Percentiles rank a stretch among this genome's conserved stretches.
Conservation (phyloP, 1,284 basidiomycete species). For the Malassezia sympodialis region DNA sequence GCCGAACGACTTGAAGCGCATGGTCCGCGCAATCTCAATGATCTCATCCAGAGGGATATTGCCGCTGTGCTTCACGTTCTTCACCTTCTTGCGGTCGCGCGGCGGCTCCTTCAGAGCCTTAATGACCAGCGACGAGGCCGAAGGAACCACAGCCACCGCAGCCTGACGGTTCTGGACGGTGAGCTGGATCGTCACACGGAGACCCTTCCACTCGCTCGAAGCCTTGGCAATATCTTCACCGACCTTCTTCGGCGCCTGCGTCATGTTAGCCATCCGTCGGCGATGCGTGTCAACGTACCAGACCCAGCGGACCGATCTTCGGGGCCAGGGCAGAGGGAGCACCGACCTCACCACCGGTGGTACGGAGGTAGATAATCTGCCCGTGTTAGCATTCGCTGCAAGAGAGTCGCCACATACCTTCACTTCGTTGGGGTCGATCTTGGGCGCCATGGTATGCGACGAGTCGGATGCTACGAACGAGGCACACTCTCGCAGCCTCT, state of each 20-base stretch:
- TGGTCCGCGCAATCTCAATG: slow-evolving; percentile 86
- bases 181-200: slow-evolving; percentile 95
- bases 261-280: slow-evolving; percentile 3
- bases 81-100: slow-evolving; percentile 99
- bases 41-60: slow-evolving; percentile 90
- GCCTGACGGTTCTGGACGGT: slow-evolving; percentile 99
- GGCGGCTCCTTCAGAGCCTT: slow-evolving; percentile 97
- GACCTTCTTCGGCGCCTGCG: slow-evolving; percentile 97
- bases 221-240: slow-evolving; percentile 99
- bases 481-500: not conserved
- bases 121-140: slow-evolving; percentile 95
- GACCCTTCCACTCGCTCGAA: slow-evolving; percentile 97
- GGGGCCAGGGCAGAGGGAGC: slow-evolving; percentile 96
- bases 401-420: slow-evolving; percentile 52
- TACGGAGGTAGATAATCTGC: slow-evolving; percentile 91
- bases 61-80: slow-evolving; percentile 97
- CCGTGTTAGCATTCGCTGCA: slow-evolving; percentile 12
- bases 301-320: slow-evolving; percentile 99
- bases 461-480: slow-evolving; percentile 23
- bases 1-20: slow-evolving; percentile 89
- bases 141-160: slow-evolving; percentile 88
- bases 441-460: slow-evolving; percentile 42
- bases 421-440: slow-evolving; percentile 73
- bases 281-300: slow-evolving; percentile 58
- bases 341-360: slow-evolving; percentile 98